These are phyloP conservation scores for Lolium multiflorum DNA, from an alignment of 176 grass and related monocot species.

Conservation along the genomic window DNA sequence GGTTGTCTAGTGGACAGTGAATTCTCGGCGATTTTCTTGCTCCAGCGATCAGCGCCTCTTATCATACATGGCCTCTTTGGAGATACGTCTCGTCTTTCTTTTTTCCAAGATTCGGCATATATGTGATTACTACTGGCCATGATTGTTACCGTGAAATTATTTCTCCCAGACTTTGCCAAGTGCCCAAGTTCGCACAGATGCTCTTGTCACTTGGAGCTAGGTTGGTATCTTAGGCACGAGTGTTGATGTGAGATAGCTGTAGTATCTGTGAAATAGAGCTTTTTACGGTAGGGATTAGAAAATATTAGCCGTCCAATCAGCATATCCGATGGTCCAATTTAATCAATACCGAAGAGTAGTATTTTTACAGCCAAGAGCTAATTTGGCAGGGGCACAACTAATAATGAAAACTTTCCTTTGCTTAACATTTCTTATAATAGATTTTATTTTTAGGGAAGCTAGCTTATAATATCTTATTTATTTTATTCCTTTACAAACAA, in stretches of 20 bases:
- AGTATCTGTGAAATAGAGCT: too few relatives aligned
- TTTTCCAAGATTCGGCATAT: background rate
- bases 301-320: too few relatives aligned
- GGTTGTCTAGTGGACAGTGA: conserved; percentile 10
- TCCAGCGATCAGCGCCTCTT: background rate
- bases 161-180: background rate
- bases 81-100: conserved; percentile 4
- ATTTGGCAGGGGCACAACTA: too few relatives aligned
- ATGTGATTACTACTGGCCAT: background rate
- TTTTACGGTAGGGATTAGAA: too few relatives aligned
- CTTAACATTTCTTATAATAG: too few relatives aligned
- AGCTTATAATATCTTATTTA: too few relatives aligned
- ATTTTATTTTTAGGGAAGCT: too few relatives aligned
- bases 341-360: too few relatives aligned
- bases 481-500: too few relatives aligned
- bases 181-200: background rate
- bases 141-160: background rate
- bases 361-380: too few relatives aligned
- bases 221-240: background rate
- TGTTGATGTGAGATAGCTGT: background rate
- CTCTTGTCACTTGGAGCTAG: background rate
- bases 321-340: too few relatives aligned
- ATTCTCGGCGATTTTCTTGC: conserved; percentile 8
- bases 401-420: too few relatives aligned
- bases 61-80: background rate